phyloP scores from a whole-genome alignment of 495 filamentous ascomycete species.

The Oidiodendron maius region DNA sequence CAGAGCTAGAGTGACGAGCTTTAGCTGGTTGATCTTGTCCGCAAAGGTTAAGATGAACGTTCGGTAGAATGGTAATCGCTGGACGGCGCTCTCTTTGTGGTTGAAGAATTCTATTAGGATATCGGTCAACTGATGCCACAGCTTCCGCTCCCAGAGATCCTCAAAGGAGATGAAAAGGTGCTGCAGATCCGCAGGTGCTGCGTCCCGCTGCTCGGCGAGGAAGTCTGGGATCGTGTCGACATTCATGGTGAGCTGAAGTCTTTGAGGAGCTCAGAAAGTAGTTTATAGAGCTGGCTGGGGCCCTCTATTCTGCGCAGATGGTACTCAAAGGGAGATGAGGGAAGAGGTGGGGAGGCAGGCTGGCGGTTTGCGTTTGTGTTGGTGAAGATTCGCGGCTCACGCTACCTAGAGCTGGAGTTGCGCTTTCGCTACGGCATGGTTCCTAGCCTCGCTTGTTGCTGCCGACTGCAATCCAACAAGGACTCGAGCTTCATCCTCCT shows the following conservation, averaged over 20 bases:
- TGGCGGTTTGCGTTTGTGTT: slow-evolving; percentile 9
- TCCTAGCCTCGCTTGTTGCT: not conserved
- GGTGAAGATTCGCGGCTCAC: slow-evolving; percentile 13
- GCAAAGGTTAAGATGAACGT: slow-evolving; percentile 93
- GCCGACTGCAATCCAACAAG: too few relatives aligned
- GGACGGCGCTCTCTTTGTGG: slow-evolving; percentile 67
- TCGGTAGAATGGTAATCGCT: slow-evolving; percentile 86
- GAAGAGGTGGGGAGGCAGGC: too few relatives aligned
- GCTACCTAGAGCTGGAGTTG: slow-evolving; percentile 15
- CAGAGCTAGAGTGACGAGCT: slow-evolving; percentile 86
- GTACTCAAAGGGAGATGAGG: too few relatives aligned
- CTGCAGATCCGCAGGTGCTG: slow-evolving; percentile 82
- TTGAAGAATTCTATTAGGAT: slow-evolving; percentile 85
- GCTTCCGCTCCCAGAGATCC: slow-evolving; percentile 95
- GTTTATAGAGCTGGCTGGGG: not conserved
- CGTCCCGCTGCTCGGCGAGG: slow-evolving; percentile 78
- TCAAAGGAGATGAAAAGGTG: slow-evolving; percentile 86
- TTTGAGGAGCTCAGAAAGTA: not conserved
- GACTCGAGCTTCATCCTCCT: not conserved
- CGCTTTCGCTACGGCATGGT: not conserved
- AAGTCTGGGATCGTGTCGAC: slow-evolving; percentile 79
- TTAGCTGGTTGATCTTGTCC: slow-evolving; percentile 97
- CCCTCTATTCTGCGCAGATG: too few relatives aligned
- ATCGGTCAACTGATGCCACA: slow-evolving; percentile 99
- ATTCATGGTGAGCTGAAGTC: slow-evolving; percentile 18